Evolutionary conservation across 371 early-diverging fungal species (phyloP), one percentile per base, ranked within the genome.

Genomic region (Mucor mucedo): DNA sequence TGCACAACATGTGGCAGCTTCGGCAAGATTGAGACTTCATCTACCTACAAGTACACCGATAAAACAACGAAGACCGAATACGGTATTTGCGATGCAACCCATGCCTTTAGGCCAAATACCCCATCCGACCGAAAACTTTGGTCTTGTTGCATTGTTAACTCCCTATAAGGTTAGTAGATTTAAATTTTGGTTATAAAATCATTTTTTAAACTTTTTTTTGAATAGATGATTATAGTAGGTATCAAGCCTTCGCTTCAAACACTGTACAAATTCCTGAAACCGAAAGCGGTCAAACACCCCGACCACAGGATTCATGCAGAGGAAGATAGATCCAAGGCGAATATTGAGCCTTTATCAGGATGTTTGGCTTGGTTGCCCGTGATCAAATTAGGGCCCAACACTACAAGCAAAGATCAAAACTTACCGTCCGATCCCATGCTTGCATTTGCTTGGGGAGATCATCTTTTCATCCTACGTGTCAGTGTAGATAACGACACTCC

Each of bases 241-340:
- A 69, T 89, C 32, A 90, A 89, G 61, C 93, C 93, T 3, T 76
- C 84, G 5, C 87, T 88, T 8, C 87, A 91, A 61, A 89, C 90
- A 14, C 76, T 87, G 2, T 89, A 80, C 73, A 91, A 91, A 64
- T 84, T 74, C 45, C 38, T 86, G 52, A 82, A 82, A 59, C 85
- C 87, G 40, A 87, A 85, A 44, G 5, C 29, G 14, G 14, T 50
- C 11, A 38, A n/a, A n/a, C 41, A 53, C 28, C 40, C 54, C 29
- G 55, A 60, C 10, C 47, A 53, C 3, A 44, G 27, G n/a, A 30
- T 50, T 4, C 52, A 64, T n/a, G 30, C 53, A 10, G 48, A 49
- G 6, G 66, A 66, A 2, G 58, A 57, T 30, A 33, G 53, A 40
- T 56, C 63, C 11, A 71, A 65, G 45, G 52, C 60, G n/a, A 64